phyloP scores from a whole-genome alignment of 2,329 filamentous ascomycete genomes.

The Botrytis tulipae region DNA sequence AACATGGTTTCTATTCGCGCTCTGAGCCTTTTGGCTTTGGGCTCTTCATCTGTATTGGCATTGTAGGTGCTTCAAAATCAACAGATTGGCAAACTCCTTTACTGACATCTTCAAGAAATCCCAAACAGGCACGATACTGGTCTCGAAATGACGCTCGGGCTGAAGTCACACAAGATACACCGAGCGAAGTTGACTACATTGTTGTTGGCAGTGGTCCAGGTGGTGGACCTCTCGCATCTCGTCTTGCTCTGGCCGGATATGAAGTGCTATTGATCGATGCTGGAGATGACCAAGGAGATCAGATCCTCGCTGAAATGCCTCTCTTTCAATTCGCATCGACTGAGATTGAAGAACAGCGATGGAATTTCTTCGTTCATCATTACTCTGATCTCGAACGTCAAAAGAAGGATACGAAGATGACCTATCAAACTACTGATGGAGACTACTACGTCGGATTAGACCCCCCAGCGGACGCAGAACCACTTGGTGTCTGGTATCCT shows the following conservation, averaged over 20 bases:
- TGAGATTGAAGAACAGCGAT: constrained; percentile 47
- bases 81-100: not conserved
- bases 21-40: constrained; percentile 8
- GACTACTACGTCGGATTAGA: constrained; percentile 31
- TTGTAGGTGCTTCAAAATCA: constrained; percentile 1
- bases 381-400: constrained; percentile 25
- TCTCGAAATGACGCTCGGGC: constrained; percentile 7
- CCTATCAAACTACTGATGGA: constrained; percentile 41
- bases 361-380: constrained; percentile 47
- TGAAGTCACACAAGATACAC: not conserved
- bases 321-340: constrained; percentile 46
- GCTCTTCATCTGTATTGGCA: constrained; percentile 8
- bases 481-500: constrained; percentile 37
- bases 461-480: constrained; percentile 30
- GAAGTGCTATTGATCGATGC: constrained; percentile 54
- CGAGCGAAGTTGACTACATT: constrained; percentile 46
- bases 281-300: constrained; percentile 49
- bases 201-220: constrained; percentile 54
- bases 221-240: constrained; percentile 49
- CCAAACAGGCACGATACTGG: constrained; percentile 17
- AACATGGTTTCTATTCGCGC: not conserved
- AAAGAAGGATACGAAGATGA: constrained; percentile 27
- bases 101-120: not conserved
- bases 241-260: constrained; percentile 51
- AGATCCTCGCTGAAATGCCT: constrained; percentile 48